phyloP scores from a whole-genome alignment of 1,139 yeast species.

The Geotrichum restrictum region DNA sequence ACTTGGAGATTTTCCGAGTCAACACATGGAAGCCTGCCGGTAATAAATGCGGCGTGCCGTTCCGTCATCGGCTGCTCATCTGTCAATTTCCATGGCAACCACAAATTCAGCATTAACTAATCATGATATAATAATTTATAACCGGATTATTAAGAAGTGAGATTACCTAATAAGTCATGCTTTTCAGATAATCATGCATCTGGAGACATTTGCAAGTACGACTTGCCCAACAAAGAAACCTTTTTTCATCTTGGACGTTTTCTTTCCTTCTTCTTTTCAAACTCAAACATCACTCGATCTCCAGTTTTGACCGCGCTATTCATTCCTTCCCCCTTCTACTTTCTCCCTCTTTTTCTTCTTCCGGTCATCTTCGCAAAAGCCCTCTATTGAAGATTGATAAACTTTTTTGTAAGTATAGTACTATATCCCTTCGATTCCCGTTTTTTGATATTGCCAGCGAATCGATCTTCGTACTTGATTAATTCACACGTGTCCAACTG shows the following conservation, averaged over 20 bases:
- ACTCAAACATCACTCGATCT: slow-evolving; percentile 3
- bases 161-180: background rate
- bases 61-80: no score
- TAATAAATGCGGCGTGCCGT: no score
- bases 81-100: no score
- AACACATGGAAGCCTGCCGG: no score
- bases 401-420: background rate
- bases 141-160: no score
- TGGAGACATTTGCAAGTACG: no score
- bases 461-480: background rate
- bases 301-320: background rate
- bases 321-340: background rate
- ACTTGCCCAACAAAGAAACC: background rate
- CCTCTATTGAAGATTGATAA: slow-evolving; percentile 1
- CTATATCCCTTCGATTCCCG: background rate
- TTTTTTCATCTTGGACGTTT: background rate
- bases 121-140: no score
- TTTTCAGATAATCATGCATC: background rate
- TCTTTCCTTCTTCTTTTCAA: background rate
- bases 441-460: background rate
- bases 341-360: slow-evolving; percentile 4
- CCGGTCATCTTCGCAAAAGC: background rate
- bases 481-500: slow-evolving; percentile 9
- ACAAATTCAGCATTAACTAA: no score
- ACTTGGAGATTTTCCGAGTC: no score